Evolutionary conservation across 768 basidiomycete species (phyloP).

Genomic region (Boletus rex-veris): DNA sequence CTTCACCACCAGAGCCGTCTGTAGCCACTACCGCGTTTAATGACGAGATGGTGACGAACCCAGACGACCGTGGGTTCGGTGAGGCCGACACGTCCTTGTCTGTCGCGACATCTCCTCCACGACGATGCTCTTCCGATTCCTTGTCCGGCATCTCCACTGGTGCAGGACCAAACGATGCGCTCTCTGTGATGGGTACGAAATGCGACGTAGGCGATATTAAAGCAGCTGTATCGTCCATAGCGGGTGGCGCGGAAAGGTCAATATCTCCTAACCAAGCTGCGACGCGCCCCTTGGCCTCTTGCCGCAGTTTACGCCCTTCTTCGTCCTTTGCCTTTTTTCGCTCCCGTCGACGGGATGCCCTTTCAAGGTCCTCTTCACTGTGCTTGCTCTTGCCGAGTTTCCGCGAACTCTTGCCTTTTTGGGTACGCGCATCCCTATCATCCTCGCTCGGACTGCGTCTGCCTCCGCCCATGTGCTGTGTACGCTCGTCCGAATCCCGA

Average conservation of each 20-base stretch:
- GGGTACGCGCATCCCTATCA: conserved; percentile 29
- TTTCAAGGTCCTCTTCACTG: conserved; percentile 28
- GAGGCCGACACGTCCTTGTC: conserved; percentile 31
- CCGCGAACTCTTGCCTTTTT: conserved; percentile 26
- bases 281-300: conserved; percentile 65
- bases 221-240: conserved; percentile 36
- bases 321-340: conserved; percentile 33
- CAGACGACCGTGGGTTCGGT: conserved; percentile 74
- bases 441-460: conserved; percentile 29
- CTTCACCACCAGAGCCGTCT: conserved; percentile 1
- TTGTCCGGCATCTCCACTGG: conserved; percentile 5
- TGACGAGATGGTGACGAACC: conserved; percentile 64
- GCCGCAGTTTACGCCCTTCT: conserved; percentile 37
- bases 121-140: background rate
- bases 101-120: background rate
- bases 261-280: conserved; percentile 74
- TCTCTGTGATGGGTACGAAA: conserved; percentile 27
- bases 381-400: conserved; percentile 24
- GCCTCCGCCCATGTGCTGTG: conserved; percentile 27
- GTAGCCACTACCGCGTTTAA: conserved; percentile 33
- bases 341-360: conserved; percentile 21
- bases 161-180: conserved; percentile 19
- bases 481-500: conserved; percentile 32
- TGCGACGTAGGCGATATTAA: conserved; percentile 34
- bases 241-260: conserved; percentile 51